phyloP scores from a whole-genome alignment of 108 stramenopile genomes.

The Fragilaria crotonensis region DNA sequence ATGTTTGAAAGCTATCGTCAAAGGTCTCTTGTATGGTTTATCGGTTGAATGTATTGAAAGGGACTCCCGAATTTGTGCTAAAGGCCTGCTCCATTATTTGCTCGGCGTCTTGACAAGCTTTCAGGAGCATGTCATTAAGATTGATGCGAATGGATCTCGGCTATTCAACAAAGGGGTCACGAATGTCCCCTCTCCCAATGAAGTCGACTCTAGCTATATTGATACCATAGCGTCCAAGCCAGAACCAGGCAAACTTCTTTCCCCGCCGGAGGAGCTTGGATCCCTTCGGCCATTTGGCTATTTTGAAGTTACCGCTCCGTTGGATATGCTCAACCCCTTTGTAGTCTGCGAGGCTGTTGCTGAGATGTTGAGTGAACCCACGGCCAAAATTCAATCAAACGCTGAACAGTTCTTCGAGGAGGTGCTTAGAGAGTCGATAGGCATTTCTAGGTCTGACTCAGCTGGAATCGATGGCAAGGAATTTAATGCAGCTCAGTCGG shows the following conservation, averaged over 20 bases:
- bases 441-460: not conserved
- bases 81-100: constrained; percentile 44
- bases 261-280: constrained; percentile 27
- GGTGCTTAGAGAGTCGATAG: not conserved
- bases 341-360: constrained; percentile 42
- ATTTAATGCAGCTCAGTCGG: not conserved
- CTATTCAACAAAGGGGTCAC: not conserved
- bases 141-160: constrained; percentile 57
- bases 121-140: constrained; percentile 27
- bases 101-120: constrained; percentile 34
- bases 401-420: not conserved
- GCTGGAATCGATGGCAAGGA: not conserved
- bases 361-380: constrained; percentile 16
- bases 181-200: not conserved
- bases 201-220: not conserved
- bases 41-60: not conserved
- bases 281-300: constrained; percentile 57
- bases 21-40: not conserved
- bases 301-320: constrained; percentile 45
- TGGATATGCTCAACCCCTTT: constrained; percentile 37
- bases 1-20: not conserved
- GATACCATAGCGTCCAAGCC: too few relatives aligned
- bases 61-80: constrained; percentile 10
- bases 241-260: too few relatives aligned
- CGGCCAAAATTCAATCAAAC: not conserved